phyloP scores from a whole-genome alignment of 495 filamentous ascomycete genomes.

The Penicillium pulvis region DNA sequence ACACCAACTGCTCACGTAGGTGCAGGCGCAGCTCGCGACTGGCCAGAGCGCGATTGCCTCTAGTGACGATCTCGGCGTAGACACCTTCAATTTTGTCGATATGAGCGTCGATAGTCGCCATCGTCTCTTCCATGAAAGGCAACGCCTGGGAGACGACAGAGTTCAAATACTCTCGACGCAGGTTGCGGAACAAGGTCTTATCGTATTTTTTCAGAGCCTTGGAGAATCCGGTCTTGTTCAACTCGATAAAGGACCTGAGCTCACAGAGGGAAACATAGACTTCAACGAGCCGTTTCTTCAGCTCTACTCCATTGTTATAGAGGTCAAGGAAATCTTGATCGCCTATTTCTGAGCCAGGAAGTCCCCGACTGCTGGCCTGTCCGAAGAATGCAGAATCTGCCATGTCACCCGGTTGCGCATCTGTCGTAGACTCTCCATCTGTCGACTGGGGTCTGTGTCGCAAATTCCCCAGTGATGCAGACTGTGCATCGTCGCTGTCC shows the following conservation, averaged over 20 bases:
- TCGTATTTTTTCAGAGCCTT: slow-evolving; percentile 99
- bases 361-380: slow-evolving; percentile 23
- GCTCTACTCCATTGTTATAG: slow-evolving; percentile 77
- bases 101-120: slow-evolving; percentile 66
- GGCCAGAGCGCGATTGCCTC: slow-evolving; percentile 72
- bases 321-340: slow-evolving; percentile 70
- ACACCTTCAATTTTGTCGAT: slow-evolving; percentile 72
- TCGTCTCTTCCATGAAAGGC: slow-evolving; percentile 73
- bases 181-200: slow-evolving; percentile 82
- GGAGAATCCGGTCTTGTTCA: slow-evolving; percentile 93
- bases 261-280: slow-evolving; percentile 94
- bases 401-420: slow-evolving; percentile 51
- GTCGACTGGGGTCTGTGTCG: slow-evolving; percentile 29
- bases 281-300: slow-evolving; percentile 87
- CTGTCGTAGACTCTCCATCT: slow-evolving; percentile 32
- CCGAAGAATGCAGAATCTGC: slow-evolving; percentile 38
- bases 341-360: slow-evolving; percentile 64
- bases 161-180: slow-evolving; percentile 75
- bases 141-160: slow-evolving; percentile 70
- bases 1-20: slow-evolving; percentile 94
- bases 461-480: slow-evolving; percentile 9
- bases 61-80: slow-evolving; percentile 80
- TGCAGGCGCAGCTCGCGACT: slow-evolving; percentile 86
- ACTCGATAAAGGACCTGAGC: slow-evolving; percentile 90
- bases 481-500: slow-evolving; percentile 50